Conservation (phyloP, 805 yeast species). For the Jamesozyma piceae region DNA sequence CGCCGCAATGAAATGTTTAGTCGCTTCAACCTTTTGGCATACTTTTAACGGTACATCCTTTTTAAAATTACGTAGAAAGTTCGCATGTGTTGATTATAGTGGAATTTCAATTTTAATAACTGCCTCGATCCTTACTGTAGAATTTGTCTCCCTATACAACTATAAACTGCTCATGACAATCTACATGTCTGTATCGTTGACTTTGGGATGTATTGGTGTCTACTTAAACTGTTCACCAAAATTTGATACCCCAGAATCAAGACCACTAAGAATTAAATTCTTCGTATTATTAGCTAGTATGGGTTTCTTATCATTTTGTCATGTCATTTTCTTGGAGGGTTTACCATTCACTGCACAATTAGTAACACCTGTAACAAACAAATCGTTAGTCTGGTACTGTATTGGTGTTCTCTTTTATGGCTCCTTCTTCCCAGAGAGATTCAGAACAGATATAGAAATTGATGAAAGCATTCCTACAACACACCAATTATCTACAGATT, state of each 20-base stretch:
- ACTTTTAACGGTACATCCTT: conserved; percentile 74
- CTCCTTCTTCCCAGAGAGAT: conserved; percentile 79
- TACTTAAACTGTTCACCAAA: conserved; percentile 83
- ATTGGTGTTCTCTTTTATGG: conserved; percentile 84
- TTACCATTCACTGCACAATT: conserved; percentile 40
- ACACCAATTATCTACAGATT: conserved; percentile 21
- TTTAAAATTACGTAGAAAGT: conserved; percentile 51
- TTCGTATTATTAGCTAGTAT: conserved; percentile 68
- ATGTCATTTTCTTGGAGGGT: conserved; percentile 49
- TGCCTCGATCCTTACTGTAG: conserved; percentile 79
- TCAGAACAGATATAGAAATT: conserved; percentile 59
- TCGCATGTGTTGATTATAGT: conserved; percentile 91
- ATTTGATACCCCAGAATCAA: conserved; percentile 80
- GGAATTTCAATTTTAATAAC: conserved; percentile 88
- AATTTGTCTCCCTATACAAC: conserved; percentile 60
- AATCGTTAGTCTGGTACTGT: conserved; percentile 65
- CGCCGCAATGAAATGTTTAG: conserved; percentile 68
- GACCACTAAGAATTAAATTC: conserved; percentile 70
- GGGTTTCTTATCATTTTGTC: conserved; percentile 57
- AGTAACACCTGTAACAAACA: conserved; percentile 55
- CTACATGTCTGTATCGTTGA: conserved; percentile 51
- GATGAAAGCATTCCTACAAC: conserved; percentile 37
- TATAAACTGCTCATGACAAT: conserved; percentile 16
- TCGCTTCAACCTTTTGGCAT: conserved; percentile 83
- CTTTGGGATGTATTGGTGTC: conserved; percentile 66